Evolutionary conservation across 106 monocot genomes (phyloP), one percentile per base, ranked within the genome.

Genomic region (Dendrobium officinale): DNA sequence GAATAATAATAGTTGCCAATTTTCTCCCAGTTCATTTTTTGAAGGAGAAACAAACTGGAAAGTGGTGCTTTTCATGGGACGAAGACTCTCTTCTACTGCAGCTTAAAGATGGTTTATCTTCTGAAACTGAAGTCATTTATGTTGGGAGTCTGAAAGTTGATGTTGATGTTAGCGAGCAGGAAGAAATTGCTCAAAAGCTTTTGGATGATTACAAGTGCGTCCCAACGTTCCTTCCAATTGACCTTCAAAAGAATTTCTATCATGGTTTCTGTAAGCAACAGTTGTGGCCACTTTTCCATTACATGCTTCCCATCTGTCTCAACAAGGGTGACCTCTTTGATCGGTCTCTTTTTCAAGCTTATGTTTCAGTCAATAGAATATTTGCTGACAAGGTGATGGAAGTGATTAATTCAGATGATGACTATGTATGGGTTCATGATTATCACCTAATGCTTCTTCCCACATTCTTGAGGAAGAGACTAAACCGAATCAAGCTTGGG

Each of bases 371-470:
- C 4, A 96, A 93, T 75, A 91, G 88, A 51, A 75, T 90, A 68
- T 96, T 96, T 79, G 88, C 91, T 9, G 82, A 96, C 82, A 83
- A 81, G 43, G 87, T 96, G 15, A 79, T 93, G 4, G 91, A 93
- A 80, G 91, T 88, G 51, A 77, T 96, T 17, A 88, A 86, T 75
- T 88, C 96, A 2, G 85, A 96, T 42, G 87, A 88, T 18, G 96
- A 96, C 79, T 93, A 74, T 33, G 93, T 96, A 9, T 96, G 96
- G 96, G 85, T 92, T 55, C 96, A 96, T 37, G 96, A 96, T 73
- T 96, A 96, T 77, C 96, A 96, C 55, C 90, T 96, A 26, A 91
- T 96, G 91, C 88, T 83, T 2, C 88, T 96, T 33, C 96, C 96
- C 17, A 88, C 91, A 6, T 93, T 96, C 78, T 80, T 96, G 7